Conservation (phyloP, 805 yeast species). For the Teunomyces atbi region DNA sequence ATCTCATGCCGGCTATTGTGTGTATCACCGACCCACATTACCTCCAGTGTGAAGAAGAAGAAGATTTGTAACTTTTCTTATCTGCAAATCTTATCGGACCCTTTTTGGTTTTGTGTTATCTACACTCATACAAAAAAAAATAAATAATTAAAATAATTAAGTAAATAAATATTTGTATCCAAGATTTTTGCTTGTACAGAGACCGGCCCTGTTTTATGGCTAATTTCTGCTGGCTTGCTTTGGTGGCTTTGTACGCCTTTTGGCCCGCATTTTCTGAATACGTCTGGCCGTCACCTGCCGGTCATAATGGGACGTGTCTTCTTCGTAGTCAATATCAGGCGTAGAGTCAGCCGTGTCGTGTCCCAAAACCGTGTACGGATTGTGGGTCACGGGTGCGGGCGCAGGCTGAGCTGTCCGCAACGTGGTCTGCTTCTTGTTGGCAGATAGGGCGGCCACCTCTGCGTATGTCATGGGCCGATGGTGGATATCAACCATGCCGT, state of each 20-base stretch:
- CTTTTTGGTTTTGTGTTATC: not conserved
- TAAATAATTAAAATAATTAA: not conserved
- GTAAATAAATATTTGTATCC: not conserved
- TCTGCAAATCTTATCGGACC: not conserved
- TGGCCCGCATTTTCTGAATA: not conserved
- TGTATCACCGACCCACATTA: constrained; percentile 18
- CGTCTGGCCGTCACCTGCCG: not conserved
- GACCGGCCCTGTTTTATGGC: not conserved
- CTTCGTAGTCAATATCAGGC: constrained; percentile 12
- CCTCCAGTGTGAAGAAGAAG: constrained; percentile 10
- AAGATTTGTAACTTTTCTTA: not conserved
- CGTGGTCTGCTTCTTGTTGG: constrained; percentile 1
- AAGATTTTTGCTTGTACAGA: too few relatives aligned
- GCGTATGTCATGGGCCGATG: constrained; percentile 40
- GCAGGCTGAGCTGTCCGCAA: constrained; percentile 6
- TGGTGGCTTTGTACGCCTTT: not conserved
- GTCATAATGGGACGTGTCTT: not conserved
- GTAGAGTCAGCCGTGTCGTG: constrained; percentile 9
- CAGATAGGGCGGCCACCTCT: constrained; percentile 35
- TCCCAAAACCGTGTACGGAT: constrained; percentile 17
- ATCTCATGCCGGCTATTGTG: constrained; percentile 13
- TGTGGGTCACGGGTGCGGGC: constrained; percentile 9
- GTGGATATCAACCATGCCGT: constrained; percentile 36
- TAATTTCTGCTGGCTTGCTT: not conserved
- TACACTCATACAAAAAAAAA: too few relatives aligned